Evolutionary conservation across 441 rosid genomes (phyloP).

Genomic region (Syzygium malaccense): DNA sequence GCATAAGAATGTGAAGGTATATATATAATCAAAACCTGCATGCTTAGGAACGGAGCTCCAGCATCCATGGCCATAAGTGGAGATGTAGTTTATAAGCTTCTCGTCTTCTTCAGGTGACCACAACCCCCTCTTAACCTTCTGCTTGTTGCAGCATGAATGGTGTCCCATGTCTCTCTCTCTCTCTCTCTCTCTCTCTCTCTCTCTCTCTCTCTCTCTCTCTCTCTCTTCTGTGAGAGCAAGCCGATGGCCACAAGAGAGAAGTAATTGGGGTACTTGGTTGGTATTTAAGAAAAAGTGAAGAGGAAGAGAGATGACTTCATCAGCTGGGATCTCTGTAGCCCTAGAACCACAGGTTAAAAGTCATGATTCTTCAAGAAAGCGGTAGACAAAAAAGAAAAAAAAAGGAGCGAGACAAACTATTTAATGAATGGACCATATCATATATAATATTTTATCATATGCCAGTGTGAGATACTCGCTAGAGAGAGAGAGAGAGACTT

Average conservation of each 20-base stretch:
- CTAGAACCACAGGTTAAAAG: neutral
- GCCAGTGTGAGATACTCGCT: neutral
- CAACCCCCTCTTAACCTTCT: constrained; percentile 95
- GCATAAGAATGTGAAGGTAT: neutral
- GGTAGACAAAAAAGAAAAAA: neutral
- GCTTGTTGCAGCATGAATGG: constrained; percentile 98
- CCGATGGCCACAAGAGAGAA: neutral
- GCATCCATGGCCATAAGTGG: constrained; percentile 94
- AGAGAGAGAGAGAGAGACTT: neutral
- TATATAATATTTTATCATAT: neutral
- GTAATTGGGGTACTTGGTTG: neutral
- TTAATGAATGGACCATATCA: neutral
- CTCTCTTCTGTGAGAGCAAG: constrained; percentile 5
- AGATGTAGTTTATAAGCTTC: constrained; percentile 86
- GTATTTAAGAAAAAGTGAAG: neutral
- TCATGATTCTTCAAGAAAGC: neutral
- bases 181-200: constrained; percentile 14
- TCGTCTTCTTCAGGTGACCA: constrained; percentile 99
- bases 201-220: constrained; percentile 11
- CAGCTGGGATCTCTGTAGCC: neutral
- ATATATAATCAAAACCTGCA: constrained; percentile 42
- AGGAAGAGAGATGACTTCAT: neutral
- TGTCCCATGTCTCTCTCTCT: constrained; percentile 59
- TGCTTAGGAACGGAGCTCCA: constrained; percentile 98
- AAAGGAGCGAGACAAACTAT: neutral